A percentile compares a stretch with the other conserved stretches of the same genome.
phyloP scores from a whole-genome alignment of 2,329 filamentous ascomycete genomes.

The Xylaria arbuscula region DNA sequence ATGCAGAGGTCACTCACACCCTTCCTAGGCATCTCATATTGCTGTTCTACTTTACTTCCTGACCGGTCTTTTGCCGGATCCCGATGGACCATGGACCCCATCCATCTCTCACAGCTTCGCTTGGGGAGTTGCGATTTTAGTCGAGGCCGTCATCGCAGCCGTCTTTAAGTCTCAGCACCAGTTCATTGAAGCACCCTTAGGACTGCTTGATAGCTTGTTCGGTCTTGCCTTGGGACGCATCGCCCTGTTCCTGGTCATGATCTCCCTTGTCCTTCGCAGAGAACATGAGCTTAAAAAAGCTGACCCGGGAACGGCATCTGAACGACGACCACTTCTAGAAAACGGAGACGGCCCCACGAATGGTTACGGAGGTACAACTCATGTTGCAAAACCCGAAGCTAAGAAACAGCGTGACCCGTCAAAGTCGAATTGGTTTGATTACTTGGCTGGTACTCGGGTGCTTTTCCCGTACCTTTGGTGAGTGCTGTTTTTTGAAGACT shows the following conservation, averaged over 20 bases:
- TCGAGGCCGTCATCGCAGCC: constrained; percentile 53
- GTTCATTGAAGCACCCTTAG: constrained; percentile 46
- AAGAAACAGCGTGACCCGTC: constrained; percentile 38
- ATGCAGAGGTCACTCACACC: constrained; percentile 27
- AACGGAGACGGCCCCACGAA: constrained; percentile 51
- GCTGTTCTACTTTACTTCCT: constrained; percentile 57
- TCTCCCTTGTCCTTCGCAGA: constrained; percentile 46
- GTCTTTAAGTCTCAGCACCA: constrained; percentile 50
- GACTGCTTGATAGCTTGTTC: constrained; percentile 49
- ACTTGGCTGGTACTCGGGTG: constrained; percentile 58
- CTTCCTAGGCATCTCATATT: constrained; percentile 52
- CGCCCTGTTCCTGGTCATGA: constrained; percentile 52
- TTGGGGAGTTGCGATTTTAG: constrained; percentile 52
- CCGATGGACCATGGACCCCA: constrained; percentile 58
- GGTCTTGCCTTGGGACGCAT: constrained; percentile 51
- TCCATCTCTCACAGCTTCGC: constrained; percentile 52
- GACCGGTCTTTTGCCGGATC: constrained; percentile 56
- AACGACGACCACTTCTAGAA: constrained; percentile 55
- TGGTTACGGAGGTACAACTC: constrained; percentile 46
- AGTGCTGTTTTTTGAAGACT: not conserved
- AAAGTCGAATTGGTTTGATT: constrained; percentile 56
- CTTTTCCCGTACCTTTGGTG: constrained; percentile 61
- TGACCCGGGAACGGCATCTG: constrained; percentile 50
- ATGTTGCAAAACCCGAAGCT: constrained; percentile 22
- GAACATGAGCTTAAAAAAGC: constrained; percentile 50